A percentile compares a stretch with the other conserved stretches of the same genome.
Evolutionary conservation across 2,329 filamentous ascomycete genomes (phyloP).

Genomic region (Arthrobotrys sinensis): DNA sequence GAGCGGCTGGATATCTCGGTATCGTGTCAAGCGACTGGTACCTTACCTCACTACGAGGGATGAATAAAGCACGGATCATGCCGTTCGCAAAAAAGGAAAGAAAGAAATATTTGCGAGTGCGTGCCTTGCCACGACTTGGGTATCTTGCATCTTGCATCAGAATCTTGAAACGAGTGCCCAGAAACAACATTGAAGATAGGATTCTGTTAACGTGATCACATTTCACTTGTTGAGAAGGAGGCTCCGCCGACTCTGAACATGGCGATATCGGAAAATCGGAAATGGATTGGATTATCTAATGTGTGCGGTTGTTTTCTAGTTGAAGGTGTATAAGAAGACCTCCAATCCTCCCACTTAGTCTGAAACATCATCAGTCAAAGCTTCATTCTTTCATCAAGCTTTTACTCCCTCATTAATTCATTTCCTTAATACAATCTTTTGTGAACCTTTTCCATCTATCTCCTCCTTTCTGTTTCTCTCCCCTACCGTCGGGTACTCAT

Average conservation of each 20-base stretch:
- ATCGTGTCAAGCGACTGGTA: constrained; percentile 9
- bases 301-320: background rate
- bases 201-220: constrained; percentile 27
- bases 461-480: background rate
- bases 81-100: background rate
- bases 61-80: background rate
- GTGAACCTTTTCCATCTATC: background rate
- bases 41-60: background rate
- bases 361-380: constrained; percentile 42
- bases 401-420: background rate
- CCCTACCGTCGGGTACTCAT: background rate
- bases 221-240: background rate
- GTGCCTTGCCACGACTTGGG: background rate
- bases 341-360: constrained; percentile 3
- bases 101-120: background rate
- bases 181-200: background rate
- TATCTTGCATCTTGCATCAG: constrained; percentile 29
- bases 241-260: background rate
- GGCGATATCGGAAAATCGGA: background rate
- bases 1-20: constrained; percentile 17
- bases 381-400: constrained; percentile 42
- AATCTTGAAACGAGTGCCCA: constrained; percentile 15
- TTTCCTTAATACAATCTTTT: constrained; percentile 14
- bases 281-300: background rate
- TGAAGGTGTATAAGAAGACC: constrained; percentile 44